Base-by-base conservation (phyloP, 257 asterid species). In the Fraxinus cuspidata region DNA sequence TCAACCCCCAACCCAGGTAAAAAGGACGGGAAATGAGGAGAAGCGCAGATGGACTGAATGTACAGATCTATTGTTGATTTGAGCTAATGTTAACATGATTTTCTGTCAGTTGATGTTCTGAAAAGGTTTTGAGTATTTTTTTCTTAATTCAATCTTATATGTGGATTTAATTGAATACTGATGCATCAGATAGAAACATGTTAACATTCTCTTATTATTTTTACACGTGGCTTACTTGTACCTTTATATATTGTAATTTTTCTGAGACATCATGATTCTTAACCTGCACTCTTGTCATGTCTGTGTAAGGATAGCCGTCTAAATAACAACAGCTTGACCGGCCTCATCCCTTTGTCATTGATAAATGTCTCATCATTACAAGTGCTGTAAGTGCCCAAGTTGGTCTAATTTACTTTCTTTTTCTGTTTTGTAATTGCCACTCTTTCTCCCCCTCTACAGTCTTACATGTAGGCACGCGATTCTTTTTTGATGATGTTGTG, bases 301-400 rank as follows among this genome's bases (percentile, higher is more conserved):
- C 78, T 83, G 85, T 87, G 93, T 60, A 88, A 84, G 91, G 90
- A 86, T 82, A 94, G 99, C 49, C 97, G 99, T 88, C 90, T 94
- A 77, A 94, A 94, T 83, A 94, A 94, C 83, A 94, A 94, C 90
- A 94, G 94, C 83, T 83, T 94, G 88, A 82, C 84, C 0, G 99
- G 99, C 11, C 84, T 89, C 72, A 94, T 94, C 71, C 96, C 98
- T 0, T 74, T 92, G 89, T 78, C 97, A 29, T 80, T 94, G 89
- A 94, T 96, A 78, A 94, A 92, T 74, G 81, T 92, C 84, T 82
- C 97, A 27, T 81, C 98, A 3, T 91, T 94, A 71, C 99, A 94
- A 94, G 99, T 94, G 70, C 84, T 94, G 99, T 94, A 85, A 92
- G 98, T 92, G 66, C 44, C 70, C 79, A 81, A 23, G 71, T 74